phyloP scores from a whole-genome alignment of 805 yeast species.

The Hanseniaspora guilliermondii region DNA sequence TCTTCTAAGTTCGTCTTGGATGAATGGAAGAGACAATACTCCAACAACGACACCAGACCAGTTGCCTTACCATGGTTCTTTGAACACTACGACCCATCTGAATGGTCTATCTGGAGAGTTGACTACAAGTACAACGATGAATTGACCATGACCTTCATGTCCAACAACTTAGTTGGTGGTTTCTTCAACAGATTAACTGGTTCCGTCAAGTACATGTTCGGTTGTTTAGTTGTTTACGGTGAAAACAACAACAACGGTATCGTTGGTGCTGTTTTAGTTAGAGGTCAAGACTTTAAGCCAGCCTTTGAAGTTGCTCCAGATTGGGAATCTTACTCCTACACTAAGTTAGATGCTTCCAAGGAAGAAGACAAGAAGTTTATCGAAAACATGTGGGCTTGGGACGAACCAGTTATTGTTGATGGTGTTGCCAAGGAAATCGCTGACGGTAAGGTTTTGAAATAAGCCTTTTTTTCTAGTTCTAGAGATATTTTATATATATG shows the following conservation, averaged over 20 bases:
- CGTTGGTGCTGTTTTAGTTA: slow-evolving; percentile 83
- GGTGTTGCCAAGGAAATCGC: slow-evolving; percentile 80
- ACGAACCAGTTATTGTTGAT: slow-evolving; percentile 69
- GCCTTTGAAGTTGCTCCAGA: slow-evolving; percentile 98
- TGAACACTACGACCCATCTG: slow-evolving; percentile 82
- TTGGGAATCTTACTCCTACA: slow-evolving; percentile 86
- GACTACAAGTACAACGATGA: slow-evolving; percentile 97
- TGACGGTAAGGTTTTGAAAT: slow-evolving; percentile 97
- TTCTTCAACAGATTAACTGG: slow-evolving; percentile 90
- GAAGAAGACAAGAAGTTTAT: slow-evolving; percentile 68
- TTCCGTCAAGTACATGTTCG: slow-evolving; percentile 89
- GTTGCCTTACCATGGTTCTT: slow-evolving; percentile 96
- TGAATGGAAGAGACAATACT: slow-evolving; percentile 93
- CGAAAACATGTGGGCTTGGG: slow-evolving; percentile 96
- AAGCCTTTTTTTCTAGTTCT: slow-evolving; percentile 31
- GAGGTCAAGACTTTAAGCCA: slow-evolving; percentile 84
- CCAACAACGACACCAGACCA: slow-evolving; percentile 93
- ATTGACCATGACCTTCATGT: slow-evolving; percentile 92
- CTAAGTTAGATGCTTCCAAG: slow-evolving; percentile 67
- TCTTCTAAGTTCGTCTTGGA: slow-evolving; percentile 52
- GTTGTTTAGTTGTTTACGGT: slow-evolving; percentile 88
- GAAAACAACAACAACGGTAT: slow-evolving; percentile 98
- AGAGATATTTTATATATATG: no score
- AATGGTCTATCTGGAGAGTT: slow-evolving; percentile 91
- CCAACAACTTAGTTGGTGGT: slow-evolving; percentile 95